phyloP scores from a whole-genome alignment of 1,139 yeast species.

The Magnusiomyces tetraspermus region DNA sequence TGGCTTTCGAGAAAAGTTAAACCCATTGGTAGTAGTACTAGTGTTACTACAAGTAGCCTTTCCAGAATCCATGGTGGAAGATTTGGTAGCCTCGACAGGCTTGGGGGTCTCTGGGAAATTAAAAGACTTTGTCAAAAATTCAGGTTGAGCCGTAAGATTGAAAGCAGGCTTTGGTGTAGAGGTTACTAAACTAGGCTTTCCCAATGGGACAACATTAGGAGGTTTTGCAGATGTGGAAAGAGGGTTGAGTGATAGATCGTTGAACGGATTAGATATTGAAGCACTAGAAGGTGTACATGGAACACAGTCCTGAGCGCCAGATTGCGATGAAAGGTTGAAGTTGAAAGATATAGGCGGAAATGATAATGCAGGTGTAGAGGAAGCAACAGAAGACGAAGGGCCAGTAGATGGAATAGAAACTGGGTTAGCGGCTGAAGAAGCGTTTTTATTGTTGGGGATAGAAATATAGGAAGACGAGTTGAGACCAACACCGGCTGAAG shows the following conservation, averaged over 20 bases:
- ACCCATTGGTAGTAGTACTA: too few relatives aligned
- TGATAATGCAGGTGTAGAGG: not conserved
- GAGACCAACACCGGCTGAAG: not conserved
- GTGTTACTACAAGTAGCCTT: too few relatives aligned
- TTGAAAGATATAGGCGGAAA: not conserved
- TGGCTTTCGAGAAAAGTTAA: too few relatives aligned
- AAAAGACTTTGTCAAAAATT: not conserved
- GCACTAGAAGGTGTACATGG: not conserved
- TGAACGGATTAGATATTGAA: not conserved
- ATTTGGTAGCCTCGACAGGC: not conserved
- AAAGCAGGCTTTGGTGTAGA: not conserved
- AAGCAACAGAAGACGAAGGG: not conserved
- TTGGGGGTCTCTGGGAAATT: not conserved
- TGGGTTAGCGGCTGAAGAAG: too few relatives aligned
- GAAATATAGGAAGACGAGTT: not conserved
- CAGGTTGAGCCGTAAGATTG: not conserved
- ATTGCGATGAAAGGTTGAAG: not conserved
- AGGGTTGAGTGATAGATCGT: not conserved
- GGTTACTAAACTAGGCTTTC: not conserved
- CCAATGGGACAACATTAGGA: not conserved
- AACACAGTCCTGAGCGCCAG: not conserved
- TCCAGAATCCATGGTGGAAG: too few relatives aligned
- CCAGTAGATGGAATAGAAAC: too few relatives aligned
- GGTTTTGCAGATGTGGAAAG: not conserved
- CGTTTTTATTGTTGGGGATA: not conserved